Base-by-base conservation (phyloP, 2,329 filamentous ascomycete species). In the Ustilaginoidea virens region DNA sequence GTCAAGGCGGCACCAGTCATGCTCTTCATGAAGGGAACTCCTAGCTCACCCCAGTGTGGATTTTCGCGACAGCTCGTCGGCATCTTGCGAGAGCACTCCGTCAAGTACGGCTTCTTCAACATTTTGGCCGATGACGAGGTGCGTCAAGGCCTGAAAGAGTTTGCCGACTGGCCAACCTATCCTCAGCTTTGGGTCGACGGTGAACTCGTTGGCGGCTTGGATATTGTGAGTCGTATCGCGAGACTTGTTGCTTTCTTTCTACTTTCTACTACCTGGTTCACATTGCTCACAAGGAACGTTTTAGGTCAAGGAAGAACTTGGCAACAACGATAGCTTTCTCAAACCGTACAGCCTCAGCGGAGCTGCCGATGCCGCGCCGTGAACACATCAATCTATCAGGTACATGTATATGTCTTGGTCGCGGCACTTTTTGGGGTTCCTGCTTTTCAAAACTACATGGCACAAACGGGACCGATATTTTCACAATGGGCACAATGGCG, bases 51-150 rank as follows among this genome's bases (percentile, higher is more conserved):
- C 1, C 80, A 92, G 54, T 93, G 86, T 47, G 85, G 90, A 3
- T 98, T 98, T 58, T 92, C 82, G 40, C 66, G 87, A 41, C 85
- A 94, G 58, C 61, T 93, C 25, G 90, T 98, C 24, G 74, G 63
- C 16, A 70, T 98, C 26, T 58, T 98, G 44, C 71, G 90, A 29
- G 87, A 96, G 57, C 77, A 83, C 48, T 79, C 79, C 28, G 80
- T 98, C 35, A 83, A 92, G 51, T 98, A 96, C 52, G 90, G 90
- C 13, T 98, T 98, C 64, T 98, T 98, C 65, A 96, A 98, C 51
- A 98, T 98, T 39, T 58, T 98, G 43, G 90, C 90, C 38, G 90
- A 98, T 51, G 87, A 98, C 46, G 87, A 96, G 53, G 90, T 98
- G 27, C 70, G 90, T 36, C 87, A 96, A 58, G 90, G 90, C 1